Conservation (phyloP, 2,329 filamentous ascomycete genomes). For the Emmonsiellopsis sp. region DNA sequence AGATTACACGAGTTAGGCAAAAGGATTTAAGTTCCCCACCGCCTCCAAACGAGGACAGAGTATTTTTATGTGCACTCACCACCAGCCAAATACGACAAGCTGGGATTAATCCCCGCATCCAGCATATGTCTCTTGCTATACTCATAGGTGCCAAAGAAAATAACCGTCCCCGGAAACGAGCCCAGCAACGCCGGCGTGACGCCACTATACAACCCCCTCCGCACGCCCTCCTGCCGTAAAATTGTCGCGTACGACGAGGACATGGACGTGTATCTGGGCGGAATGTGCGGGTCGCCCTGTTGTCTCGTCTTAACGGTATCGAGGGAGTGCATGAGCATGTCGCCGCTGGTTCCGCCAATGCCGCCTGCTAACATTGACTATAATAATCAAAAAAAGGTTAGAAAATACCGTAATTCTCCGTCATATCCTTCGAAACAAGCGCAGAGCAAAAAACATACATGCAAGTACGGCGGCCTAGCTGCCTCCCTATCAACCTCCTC, state of each 20-base stretch:
- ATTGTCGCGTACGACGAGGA: conserved; percentile 89
- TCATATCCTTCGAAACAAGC: too few species aligned
- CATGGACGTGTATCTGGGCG: conserved; percentile 85
- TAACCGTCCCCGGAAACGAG: conserved; percentile 84
- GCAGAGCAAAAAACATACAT: conserved; percentile 7
- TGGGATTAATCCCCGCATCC: conserved; percentile 70
- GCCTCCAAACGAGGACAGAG: not conserved
- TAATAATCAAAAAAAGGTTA: conserved; percentile 13
- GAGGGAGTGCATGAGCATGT: conserved; percentile 97
- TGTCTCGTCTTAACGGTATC: conserved; percentile 98
- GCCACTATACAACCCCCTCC: conserved; percentile 83
- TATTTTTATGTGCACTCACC: conserved; percentile 45
- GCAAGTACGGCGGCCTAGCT: conserved; percentile 13
- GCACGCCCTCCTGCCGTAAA: conserved; percentile 79
- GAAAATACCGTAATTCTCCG: not conserved
- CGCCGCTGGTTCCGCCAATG: conserved; percentile 82
- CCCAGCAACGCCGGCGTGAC: conserved; percentile 83
- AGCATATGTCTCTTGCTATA: conserved; percentile 86
- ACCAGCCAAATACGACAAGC: conserved; percentile 74
- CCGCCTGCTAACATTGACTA: conserved; percentile 94
- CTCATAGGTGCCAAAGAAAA: conserved; percentile 96
- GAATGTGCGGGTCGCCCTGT: conserved; percentile 88
- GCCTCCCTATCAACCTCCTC: conserved; percentile 15
- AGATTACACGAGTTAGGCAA: not conserved
- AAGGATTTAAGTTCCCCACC: not conserved